phyloP scores from a whole-genome alignment of 768 basidiomycete genomes.

The Boletales sp. region DNA sequence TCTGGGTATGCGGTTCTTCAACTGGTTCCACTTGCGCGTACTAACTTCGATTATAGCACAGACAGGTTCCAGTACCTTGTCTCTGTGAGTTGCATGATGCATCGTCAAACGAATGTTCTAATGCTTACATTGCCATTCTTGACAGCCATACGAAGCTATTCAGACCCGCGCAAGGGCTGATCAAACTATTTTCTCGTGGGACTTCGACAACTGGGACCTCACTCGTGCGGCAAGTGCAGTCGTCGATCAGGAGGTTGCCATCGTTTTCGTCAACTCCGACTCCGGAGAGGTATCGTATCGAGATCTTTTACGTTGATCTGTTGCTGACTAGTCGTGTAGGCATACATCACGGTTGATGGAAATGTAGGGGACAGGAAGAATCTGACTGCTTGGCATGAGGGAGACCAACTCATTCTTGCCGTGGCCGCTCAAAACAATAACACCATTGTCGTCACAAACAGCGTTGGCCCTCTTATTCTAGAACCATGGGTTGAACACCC shows the following conservation, averaged over 20 bases:
- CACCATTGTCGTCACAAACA: slow-evolving; percentile 78
- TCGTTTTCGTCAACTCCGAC: slow-evolving; percentile 81
- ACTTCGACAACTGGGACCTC: slow-evolving; percentile 68
- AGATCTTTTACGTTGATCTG: no score
- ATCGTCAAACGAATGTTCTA: background rate
- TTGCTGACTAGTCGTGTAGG: slow-evolving; percentile 22
- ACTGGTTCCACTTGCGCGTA: background rate
- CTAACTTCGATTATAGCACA: slow-evolving; percentile 39
- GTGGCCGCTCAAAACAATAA: slow-evolving; percentile 70
- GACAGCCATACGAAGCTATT: slow-evolving; percentile 76
- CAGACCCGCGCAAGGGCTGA: slow-evolving; percentile 67
- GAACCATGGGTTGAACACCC: slow-evolving; percentile 74
- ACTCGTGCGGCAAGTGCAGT: slow-evolving; percentile 45
- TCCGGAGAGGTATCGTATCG: slow-evolving; percentile 61
- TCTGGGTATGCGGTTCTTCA: slow-evolving; percentile 47
- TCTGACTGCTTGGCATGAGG: slow-evolving; percentile 37
- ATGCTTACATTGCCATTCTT: background rate
- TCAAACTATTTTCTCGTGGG: slow-evolving; percentile 63
- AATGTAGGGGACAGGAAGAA: slow-evolving; percentile 41
- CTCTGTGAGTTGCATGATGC: slow-evolving; percentile 43
- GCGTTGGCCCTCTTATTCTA: slow-evolving; percentile 67
- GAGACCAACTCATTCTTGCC: slow-evolving; percentile 40
- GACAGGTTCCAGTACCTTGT: slow-evolving; percentile 76
- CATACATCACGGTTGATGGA: slow-evolving; percentile 56
- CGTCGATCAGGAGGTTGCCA: slow-evolving; percentile 52